Conservation (phyloP, 2,329 filamentous ascomycete species). For the Aspergillus sp. region DNA sequence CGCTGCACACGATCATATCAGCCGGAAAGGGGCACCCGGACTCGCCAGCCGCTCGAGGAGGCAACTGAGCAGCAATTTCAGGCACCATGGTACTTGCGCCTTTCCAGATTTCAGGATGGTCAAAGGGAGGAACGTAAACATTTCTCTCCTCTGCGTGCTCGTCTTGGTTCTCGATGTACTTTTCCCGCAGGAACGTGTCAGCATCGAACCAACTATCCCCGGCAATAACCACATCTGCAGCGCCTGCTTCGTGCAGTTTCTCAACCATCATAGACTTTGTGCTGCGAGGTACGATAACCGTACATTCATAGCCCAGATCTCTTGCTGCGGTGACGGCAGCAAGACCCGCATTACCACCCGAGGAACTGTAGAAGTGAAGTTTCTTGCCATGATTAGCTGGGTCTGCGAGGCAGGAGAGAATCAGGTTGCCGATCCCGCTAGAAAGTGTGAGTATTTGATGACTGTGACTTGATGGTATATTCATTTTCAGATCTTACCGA, state of each 20-base stretch:
- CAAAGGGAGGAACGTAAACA: constrained; percentile 34
- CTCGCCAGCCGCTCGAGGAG: constrained; percentile 9
- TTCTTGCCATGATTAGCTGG: constrained; percentile 24
- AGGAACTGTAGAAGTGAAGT: constrained; percentile 70
- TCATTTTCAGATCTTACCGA: constrained; percentile 30
- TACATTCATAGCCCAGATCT: constrained; percentile 59
- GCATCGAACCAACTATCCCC: constrained; percentile 66
- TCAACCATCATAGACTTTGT: constrained; percentile 64
- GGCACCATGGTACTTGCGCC: constrained; percentile 30
- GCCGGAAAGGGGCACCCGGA: constrained; percentile 36
- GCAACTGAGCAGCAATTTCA: constrained; percentile 33
- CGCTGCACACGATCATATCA: constrained; percentile 69
- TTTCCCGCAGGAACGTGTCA: constrained; percentile 58
- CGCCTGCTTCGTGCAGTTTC: constrained; percentile 63
- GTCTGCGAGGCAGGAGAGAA: constrained; percentile 21
- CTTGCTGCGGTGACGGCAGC: constrained; percentile 68
- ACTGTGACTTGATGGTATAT: not conserved
- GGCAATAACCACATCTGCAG: constrained; percentile 57
- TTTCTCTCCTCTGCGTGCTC: constrained; percentile 13
- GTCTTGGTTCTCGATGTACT: constrained; percentile 27
- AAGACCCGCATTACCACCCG: constrained; percentile 76
- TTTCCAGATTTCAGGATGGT: constrained; percentile 33
- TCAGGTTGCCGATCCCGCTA: constrained; percentile 34
- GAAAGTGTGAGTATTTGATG: not conserved
- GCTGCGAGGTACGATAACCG: constrained; percentile 64